Percentiles rank a stretch among this genome's conserved stretches.
phyloP scores from a whole-genome alignment of 345 rosid species.

The Acer saccharum region DNA sequence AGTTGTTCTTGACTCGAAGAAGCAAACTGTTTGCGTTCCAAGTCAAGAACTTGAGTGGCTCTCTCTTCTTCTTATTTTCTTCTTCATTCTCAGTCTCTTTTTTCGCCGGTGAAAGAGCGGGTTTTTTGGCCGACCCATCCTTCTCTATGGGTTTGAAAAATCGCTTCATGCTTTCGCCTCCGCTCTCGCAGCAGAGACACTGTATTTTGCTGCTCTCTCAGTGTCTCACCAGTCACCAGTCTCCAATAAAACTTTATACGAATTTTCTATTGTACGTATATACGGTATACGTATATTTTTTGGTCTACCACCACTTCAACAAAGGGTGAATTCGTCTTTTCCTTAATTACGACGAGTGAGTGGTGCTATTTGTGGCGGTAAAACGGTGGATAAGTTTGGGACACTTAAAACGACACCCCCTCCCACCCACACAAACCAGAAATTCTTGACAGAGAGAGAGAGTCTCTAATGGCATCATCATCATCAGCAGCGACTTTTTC shows the following conservation, averaged over 20 bases:
- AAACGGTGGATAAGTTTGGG: constrained; percentile 6
- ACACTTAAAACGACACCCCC: background rate
- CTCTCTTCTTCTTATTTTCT: constrained; percentile 36
- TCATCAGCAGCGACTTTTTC: constrained; percentile 29
- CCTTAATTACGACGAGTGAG: too few species aligned
- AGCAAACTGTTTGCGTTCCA: constrained; percentile 98
- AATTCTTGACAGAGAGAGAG: background rate
- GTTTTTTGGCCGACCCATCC: constrained; percentile 76
- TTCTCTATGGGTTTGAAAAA: constrained; percentile 93
- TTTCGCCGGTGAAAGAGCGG: constrained; percentile 43
- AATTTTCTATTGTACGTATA: too few species aligned
- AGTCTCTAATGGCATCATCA: constrained; percentile 36
- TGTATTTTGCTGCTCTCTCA: background rate
- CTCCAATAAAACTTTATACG: background rate
- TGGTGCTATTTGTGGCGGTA: background rate
- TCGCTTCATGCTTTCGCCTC: constrained; percentile 62
- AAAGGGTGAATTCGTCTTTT: too few species aligned
- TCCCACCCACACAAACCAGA: background rate
- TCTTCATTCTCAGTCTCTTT: constrained; percentile 29
- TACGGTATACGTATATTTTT: background rate
- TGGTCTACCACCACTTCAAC: too few species aligned
- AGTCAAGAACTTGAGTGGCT: constrained; percentile 78
- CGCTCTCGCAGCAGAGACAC: background rate
- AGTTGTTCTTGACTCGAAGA: constrained; percentile 87
- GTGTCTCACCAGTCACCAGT: too few species aligned